These are phyloP conservation scores for Arachis hypogaea DNA, from an alignment of 306 rosid species.

Conservation along the genomic window DNA sequence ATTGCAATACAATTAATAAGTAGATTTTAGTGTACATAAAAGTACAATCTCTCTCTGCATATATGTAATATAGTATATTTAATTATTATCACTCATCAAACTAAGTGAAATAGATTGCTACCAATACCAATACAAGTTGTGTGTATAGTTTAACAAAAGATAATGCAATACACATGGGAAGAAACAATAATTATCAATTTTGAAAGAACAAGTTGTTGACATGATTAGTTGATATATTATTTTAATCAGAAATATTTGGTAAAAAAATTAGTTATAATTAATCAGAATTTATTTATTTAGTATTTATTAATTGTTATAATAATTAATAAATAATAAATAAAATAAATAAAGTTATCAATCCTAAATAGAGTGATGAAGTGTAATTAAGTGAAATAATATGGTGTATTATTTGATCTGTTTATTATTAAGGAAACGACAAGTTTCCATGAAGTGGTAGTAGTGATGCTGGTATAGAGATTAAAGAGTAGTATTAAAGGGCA, in stretches of 20 bases:
- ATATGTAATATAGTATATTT: neutral
- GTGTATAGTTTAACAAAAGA: neutral
- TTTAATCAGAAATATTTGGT: no score
- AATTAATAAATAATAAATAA: no score
- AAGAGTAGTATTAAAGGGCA: neutral
- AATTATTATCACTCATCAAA: neutral
- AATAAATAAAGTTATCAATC: neutral
- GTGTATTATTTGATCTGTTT: neutral
- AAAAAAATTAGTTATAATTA: no score
- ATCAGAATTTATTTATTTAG: no score
- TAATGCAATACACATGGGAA: conserved; percentile 43
- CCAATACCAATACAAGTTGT: neutral
- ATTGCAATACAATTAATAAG: conserved; percentile 5
- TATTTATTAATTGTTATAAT: no score
- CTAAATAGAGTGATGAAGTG: neutral
- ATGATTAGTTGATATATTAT: neutral
- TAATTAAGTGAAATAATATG: neutral
- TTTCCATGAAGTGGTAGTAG: conserved; percentile 24
- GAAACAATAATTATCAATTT: neutral
- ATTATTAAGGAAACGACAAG: conserved; percentile 22
- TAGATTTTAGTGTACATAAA: neutral
- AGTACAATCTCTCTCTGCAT: neutral
- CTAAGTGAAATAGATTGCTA: neutral
- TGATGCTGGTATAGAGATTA: neutral
- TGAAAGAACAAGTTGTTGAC: neutral